Percentiles rank a stretch among this genome's conserved stretches.
Evolutionary conservation across 2,329 filamentous ascomycete genomes (phyloP).

Genomic region (Penicillium corylophilum): DNA sequence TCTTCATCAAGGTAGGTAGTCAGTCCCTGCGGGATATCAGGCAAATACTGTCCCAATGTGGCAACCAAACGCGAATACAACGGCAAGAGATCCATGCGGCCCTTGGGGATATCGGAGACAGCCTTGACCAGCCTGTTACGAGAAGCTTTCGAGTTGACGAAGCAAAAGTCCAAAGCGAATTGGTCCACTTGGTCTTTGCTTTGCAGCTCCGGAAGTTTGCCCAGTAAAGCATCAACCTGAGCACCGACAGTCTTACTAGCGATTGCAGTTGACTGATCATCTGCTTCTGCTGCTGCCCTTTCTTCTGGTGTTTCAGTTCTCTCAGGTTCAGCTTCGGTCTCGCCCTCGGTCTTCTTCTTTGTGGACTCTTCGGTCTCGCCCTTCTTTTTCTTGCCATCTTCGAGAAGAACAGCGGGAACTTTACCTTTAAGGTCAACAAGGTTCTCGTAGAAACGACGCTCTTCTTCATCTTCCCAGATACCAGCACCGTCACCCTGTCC

Average conservation of each 20-base stretch:
- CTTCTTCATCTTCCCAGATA: slow-evolving; percentile 98
- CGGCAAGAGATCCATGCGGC: slow-evolving; percentile 84
- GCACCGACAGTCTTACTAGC: slow-evolving; percentile 97
- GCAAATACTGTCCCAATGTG: slow-evolving; percentile 89
- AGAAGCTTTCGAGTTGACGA: slow-evolving; percentile 96
- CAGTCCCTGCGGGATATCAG: slow-evolving; percentile 87
- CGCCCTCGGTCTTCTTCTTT: slow-evolving; percentile 68
- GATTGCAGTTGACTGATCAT: slow-evolving; percentile 90
- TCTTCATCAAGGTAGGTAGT: slow-evolving; percentile 93
- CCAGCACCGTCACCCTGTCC: slow-evolving; percentile 87
- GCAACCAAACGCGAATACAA: slow-evolving; percentile 91
- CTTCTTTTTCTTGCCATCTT: slow-evolving; percentile 95
- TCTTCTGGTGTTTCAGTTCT: slow-evolving; percentile 39
- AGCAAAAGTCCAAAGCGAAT: slow-evolving; percentile 93
- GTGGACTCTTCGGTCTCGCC: slow-evolving; percentile 75
- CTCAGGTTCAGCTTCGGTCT: slow-evolving; percentile 42
- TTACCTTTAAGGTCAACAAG: slow-evolving; percentile 92
- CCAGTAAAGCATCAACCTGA: slow-evolving; percentile 87
- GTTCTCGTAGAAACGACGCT: slow-evolving; percentile 97
- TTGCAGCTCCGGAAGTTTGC: slow-evolving; percentile 84
- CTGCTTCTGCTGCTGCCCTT: slow-evolving; percentile 57
- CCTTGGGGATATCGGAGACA: slow-evolving; percentile 90
- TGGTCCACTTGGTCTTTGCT: slow-evolving; percentile 91
- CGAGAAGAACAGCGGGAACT: slow-evolving; percentile 87
- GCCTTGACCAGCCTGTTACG: slow-evolving; percentile 91